phyloP scores from a whole-genome alignment of 306 rosid species.

The Sphenostylis stenocarpa region DNA sequence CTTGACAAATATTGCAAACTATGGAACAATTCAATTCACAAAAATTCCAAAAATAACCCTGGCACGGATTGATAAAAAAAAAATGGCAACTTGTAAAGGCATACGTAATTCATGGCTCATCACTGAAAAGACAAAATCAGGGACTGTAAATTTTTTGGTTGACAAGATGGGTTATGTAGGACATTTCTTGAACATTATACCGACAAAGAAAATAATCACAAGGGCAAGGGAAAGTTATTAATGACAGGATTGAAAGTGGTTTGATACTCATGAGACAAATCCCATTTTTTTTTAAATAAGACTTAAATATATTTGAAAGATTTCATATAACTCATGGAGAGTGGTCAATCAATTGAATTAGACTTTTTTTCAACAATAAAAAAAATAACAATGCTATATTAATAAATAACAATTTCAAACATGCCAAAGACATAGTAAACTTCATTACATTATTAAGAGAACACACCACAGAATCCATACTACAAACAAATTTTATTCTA shows the following conservation, averaged over 20 bases:
- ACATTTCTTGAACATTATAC: constrained; percentile 14
- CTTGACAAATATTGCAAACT: background rate
- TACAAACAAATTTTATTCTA: background rate
- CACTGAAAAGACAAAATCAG: constrained; percentile 16
- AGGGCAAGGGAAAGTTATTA: background rate
- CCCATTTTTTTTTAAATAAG: background rate
- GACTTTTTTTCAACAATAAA: no score
- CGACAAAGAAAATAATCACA: background rate
- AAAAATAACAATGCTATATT: no score
- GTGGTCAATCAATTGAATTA: no score
- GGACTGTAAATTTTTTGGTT: background rate
- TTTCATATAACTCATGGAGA: no score
- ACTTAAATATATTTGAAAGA: no score
- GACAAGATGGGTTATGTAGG: constrained; percentile 30
- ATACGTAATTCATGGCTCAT: constrained; percentile 12
- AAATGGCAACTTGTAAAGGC: background rate
- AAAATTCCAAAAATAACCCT: background rate
- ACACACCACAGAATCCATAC: background rate
- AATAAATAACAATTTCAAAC: background rate
- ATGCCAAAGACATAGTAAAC: background rate
- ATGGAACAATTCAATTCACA: constrained; percentile 1
- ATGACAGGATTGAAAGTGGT: background rate
- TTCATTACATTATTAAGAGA: background rate
- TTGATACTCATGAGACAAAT: background rate
- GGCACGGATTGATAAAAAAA: background rate